These are phyloP conservation scores for Ceraceosorus guamensis DNA, from an alignment of 1,284 basidiomycete genomes.

Conservation along the genomic window DNA sequence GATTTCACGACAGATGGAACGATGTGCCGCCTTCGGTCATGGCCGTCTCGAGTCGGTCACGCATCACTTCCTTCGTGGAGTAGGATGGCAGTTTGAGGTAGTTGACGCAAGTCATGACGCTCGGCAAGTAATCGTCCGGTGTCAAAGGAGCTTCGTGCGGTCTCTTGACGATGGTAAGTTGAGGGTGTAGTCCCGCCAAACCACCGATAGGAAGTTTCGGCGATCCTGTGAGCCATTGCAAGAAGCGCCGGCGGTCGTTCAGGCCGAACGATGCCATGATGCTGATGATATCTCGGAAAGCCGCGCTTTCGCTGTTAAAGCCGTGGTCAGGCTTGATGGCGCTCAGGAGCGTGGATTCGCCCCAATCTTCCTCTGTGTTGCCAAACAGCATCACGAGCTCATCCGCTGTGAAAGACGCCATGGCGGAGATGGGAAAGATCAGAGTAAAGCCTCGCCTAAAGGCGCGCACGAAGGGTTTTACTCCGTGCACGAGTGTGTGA, in stretches of 20 bases:
- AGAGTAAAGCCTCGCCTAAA: constrained; percentile 54
- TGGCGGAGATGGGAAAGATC: constrained; percentile 83
- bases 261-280: constrained; percentile 75
- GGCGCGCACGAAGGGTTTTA: constrained; percentile 34
- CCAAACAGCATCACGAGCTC: constrained; percentile 90
- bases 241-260: constrained; percentile 70
- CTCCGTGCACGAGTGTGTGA: constrained; percentile 45
- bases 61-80: constrained; percentile 38
- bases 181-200: constrained; percentile 88
- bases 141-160: constrained; percentile 70
- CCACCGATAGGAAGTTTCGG: constrained; percentile 66
- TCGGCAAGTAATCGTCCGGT: constrained; percentile 90
- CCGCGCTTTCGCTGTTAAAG: constrained; percentile 84
- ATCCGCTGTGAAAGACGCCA: constrained; percentile 85
- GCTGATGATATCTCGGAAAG: constrained; percentile 77
- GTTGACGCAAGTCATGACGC: constrained; percentile 98
- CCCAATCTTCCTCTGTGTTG: constrained; percentile 69
- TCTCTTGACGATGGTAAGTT: constrained; percentile 92
- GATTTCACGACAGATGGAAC: constrained; percentile 46
- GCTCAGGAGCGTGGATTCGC: constrained; percentile 67
- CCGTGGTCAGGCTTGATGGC: constrained; percentile 95
- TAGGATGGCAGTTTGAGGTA: constrained; percentile 48
- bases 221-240: constrained; percentile 96
- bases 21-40: constrained; percentile 43
- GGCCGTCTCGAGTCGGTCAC: constrained; percentile 31